Percentiles rank a stretch among this genome's conserved stretches.
Conservation (phyloP, 495 filamentous ascomycete species). For the Tuber brumale region DNA sequence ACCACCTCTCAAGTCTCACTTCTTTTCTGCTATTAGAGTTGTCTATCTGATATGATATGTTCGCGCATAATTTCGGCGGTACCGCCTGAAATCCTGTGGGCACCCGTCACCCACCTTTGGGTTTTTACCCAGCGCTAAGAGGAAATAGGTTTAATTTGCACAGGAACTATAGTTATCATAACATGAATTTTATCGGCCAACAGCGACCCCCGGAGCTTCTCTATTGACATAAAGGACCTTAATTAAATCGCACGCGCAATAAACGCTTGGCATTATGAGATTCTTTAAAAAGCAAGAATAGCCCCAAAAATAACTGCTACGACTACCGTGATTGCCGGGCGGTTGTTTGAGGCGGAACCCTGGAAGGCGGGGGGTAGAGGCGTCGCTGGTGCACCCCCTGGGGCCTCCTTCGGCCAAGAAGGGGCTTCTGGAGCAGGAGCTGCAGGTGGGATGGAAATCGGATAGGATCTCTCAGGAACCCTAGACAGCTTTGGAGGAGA, state of each 20-base stretch:
- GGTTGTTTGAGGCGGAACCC: slow-evolving; percentile 19
- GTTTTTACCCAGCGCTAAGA: neutral
- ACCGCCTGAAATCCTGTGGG: neutral
- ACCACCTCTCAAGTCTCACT: neutral
- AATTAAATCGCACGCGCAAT: neutral
- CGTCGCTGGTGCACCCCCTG: neutral
- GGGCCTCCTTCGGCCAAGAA: neutral
- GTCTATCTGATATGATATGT: neutral
- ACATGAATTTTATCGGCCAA: neutral
- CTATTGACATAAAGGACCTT: neutral
- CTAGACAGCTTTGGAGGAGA: neutral
- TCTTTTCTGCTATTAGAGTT: neutral
- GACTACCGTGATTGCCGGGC: slow-evolving; percentile 12
- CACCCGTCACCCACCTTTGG: neutral
- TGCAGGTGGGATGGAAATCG: neutral
- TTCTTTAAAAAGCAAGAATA: neutral
- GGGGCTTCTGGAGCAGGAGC: neutral
- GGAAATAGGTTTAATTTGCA: neutral
- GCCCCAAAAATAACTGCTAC: slow-evolving; percentile 10
- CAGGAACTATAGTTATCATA: neutral
- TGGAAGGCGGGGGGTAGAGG: slow-evolving; percentile 17
- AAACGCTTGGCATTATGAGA: neutral
- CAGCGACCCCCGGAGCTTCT: neutral
- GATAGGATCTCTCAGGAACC: neutral
- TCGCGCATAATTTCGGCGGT: neutral